Base-by-base conservation (phyloP, 2,329 filamentous ascomycete species). In the Fusarium nodosum region DNA sequence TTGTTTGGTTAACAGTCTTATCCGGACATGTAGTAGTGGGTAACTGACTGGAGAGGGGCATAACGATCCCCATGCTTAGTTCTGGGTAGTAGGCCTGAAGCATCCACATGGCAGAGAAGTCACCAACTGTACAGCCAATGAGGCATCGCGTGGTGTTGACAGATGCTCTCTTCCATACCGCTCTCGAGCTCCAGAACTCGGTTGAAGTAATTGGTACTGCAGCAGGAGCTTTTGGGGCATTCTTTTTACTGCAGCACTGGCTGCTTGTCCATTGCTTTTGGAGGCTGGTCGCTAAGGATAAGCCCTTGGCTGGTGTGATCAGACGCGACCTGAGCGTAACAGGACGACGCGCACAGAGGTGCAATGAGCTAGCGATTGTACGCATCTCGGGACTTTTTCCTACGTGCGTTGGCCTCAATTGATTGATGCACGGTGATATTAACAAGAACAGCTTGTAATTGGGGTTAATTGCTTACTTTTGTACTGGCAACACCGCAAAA, bases 141-240 rank as follows among this genome's bases (percentile, higher is more conserved):
- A 88, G 79, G 62, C 86, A 88, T 9, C 86, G 83, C 5, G 86
- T 72, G 0, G 86, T 88, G 68, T 88, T 88, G 67, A 88, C 72
- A 0, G 78, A 77, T 0, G 86, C 84, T n/a, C 86, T 78, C 28
- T 76, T 79, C 86, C 86, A 88, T 1, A 78, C 75, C 1, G 75
- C 36, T 1, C 31, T 56, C 0, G 76, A 78, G 1, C 47, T 26
- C 80, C 80, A 82, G 48, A 82, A 82, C 0, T 22, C 28, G 2
- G n/a, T 10, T 3, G 54, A 69, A 10, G 54, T 42, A 4, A 51
- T 33, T 16, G 57, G 38, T 13, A 39, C 3, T 0, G 60, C 33
- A 16, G 20, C 15, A 2, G 57, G 24, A 2, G 44, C 22, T 4
- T 58, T 51, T 1, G 54, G 44, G 2, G 34, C 0, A 7, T 5